These are phyloP conservation scores for Chaetoceros tenuissimus DNA, from an alignment of 108 stramenopile genomes.

Conservation along the genomic window DNA sequence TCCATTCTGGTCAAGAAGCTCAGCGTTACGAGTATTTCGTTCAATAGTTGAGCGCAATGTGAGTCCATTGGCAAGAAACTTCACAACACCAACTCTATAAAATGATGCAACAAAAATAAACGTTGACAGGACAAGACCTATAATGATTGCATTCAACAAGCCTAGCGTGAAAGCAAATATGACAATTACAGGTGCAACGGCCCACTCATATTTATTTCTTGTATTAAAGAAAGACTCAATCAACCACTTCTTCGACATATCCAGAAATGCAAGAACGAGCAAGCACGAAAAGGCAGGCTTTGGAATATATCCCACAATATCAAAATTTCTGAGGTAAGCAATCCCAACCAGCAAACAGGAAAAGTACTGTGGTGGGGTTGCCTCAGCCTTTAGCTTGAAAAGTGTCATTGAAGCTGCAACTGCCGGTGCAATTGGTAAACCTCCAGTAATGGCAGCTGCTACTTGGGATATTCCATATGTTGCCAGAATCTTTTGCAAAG, in stretches of 20 bases:
- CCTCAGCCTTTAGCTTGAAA: constrained; percentile 11
- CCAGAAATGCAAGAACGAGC: constrained; percentile 48
- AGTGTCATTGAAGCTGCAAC: constrained; percentile 28
- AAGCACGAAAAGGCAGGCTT: constrained; percentile 72
- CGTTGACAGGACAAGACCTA: constrained; percentile 49
- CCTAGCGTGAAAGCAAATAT: constrained; percentile 30
- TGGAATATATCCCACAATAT: constrained; percentile 52
- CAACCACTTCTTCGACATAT: constrained; percentile 47
- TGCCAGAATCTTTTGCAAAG: constrained; percentile 22
- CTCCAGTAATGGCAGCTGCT: constrained; percentile 34
- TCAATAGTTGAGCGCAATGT: constrained; percentile 45
- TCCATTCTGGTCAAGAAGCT: constrained; percentile 52
- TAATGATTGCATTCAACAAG: constrained; percentile 33
- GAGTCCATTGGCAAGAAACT: constrained; percentile 48
- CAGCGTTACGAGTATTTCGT: constrained; percentile 24
- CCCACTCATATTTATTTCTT: constrained; percentile 28
- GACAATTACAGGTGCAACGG: constrained; percentile 40
- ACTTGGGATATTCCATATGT: constrained; percentile 41
- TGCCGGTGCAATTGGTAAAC: constrained; percentile 45
- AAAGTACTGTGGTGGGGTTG: constrained; percentile 41
- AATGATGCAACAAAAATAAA: constrained; percentile 59
- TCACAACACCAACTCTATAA: constrained; percentile 49
- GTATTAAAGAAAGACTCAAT: constrained; percentile 48
- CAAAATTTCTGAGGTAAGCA: constrained; percentile 53
- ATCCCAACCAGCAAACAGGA: constrained; percentile 34